A percentile compares a stretch with the other conserved stretches of the same genome.
phyloP scores from a whole-genome alignment of 2,329 filamentous ascomycete species.

The Trichoderma endophyticum region DNA sequence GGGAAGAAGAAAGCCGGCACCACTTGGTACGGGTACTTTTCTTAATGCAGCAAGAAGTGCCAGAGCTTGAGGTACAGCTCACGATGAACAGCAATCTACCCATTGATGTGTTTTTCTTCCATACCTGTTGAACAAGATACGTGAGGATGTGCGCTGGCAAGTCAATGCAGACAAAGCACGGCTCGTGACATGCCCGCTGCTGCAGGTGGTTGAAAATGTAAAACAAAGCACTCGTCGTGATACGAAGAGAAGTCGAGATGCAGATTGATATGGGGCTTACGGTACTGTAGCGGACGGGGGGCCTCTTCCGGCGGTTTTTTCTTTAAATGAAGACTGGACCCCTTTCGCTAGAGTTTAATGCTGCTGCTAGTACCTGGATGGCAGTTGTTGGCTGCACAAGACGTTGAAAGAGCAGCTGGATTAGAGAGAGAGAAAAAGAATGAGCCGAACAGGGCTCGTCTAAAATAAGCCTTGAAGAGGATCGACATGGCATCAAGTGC shows the following conservation, averaged over 20 bases:
- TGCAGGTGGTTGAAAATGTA: neutral
- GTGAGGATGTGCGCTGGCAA: neutral
- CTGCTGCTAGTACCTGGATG: neutral
- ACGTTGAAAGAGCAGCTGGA: neutral
- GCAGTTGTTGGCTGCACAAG: neutral
- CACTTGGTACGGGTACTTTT: conserved; percentile 1
- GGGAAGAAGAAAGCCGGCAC: neutral
- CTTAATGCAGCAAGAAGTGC: neutral
- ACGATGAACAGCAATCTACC: neutral
- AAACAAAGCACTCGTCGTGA: neutral
- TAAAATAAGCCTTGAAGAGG: neutral
- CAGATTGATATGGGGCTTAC: neutral
- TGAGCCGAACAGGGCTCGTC: neutral
- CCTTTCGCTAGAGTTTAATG: neutral
- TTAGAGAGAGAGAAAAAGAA: neutral
- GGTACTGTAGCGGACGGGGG: neutral
- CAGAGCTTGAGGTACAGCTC: neutral
- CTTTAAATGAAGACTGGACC: neutral
- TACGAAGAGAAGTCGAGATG: neutral
- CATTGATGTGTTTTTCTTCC: neutral
- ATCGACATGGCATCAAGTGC: conserved; percentile 1
- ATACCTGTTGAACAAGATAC: neutral
- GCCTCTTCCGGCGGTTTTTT: neutral
- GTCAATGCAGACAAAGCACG: conserved; percentile 11
- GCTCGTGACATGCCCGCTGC: conserved; percentile 5